phyloP scores from a whole-genome alignment of 257 asterid species.

The Solanum infundibuliforme region DNA sequence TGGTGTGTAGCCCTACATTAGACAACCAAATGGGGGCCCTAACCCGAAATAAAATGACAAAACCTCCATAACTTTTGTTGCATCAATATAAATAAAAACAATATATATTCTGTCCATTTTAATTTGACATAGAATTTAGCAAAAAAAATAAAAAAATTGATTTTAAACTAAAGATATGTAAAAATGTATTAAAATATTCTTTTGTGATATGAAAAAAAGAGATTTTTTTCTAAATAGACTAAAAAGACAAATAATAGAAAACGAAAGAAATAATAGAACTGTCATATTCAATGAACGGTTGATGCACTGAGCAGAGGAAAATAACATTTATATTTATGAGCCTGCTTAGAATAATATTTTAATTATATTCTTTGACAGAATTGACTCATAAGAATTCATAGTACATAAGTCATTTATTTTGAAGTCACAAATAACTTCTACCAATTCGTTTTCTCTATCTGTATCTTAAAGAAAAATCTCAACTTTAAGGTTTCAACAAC shows the following conservation, averaged over 20 bases:
- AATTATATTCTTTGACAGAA: background rate
- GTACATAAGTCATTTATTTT: background rate
- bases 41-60: background rate
- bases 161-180: background rate
- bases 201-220: accelerated
- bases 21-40: background rate
- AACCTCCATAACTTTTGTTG: background rate
- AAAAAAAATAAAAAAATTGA: accelerated
- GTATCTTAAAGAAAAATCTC: background rate
- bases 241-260: background rate
- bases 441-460: background rate
- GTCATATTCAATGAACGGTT: background rate
- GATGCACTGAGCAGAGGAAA: background rate
- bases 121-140: background rate
- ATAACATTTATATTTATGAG: background rate
- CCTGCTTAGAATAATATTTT: background rate
- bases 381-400: background rate
- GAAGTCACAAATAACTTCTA: background rate
- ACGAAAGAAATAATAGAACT: background rate
- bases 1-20: background rate
- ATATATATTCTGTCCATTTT: background rate
- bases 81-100: background rate
- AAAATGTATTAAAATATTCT: background rate
- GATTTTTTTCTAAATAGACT: background rate
- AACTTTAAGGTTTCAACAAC: background rate